These are phyloP conservation scores for Neocatenulostroma microsporum DNA, from an alignment of 2,329 filamentous ascomycete species.

Conservation along the genomic window DNA sequence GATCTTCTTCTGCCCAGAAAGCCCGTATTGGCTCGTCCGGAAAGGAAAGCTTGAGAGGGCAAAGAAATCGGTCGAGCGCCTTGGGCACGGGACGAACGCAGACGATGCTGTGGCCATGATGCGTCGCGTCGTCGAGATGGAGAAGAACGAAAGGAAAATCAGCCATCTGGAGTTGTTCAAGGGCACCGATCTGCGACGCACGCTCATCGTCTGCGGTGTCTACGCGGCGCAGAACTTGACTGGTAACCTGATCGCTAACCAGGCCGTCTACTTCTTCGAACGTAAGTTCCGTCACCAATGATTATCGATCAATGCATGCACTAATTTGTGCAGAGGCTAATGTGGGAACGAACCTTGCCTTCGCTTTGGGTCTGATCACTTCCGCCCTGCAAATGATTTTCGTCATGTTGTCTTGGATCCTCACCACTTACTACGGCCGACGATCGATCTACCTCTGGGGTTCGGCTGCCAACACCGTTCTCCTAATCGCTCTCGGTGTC, in stretches of 20 bases:
- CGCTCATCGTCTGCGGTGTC: slow-evolving; percentile 49
- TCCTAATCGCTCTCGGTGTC: slow-evolving; percentile 54
- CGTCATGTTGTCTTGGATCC: slow-evolving; percentile 60
- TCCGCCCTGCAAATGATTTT: slow-evolving; percentile 55
- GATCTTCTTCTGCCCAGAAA: slow-evolving; percentile 45
- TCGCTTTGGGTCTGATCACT: slow-evolving; percentile 57
- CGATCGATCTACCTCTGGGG: slow-evolving; percentile 59
- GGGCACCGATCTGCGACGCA: slow-evolving; percentile 48
- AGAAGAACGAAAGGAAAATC: slow-evolving; percentile 43
- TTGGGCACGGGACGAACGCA: slow-evolving; percentile 39
- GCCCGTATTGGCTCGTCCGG: slow-evolving; percentile 50
- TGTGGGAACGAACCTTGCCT: slow-evolving; percentile 47
- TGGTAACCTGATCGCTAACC: slow-evolving; percentile 56
- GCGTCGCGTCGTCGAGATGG: slow-evolving; percentile 50
- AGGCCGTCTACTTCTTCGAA: slow-evolving; percentile 55
- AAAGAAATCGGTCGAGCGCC: slow-evolving; percentile 41
- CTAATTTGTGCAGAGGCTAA: slow-evolving; percentile 48
- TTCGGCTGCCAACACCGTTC: slow-evolving; percentile 44
- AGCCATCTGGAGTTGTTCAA: slow-evolving; percentile 47
- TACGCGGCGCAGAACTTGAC: slow-evolving; percentile 56
- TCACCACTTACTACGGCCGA: slow-evolving; percentile 56
- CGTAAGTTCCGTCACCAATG: slow-evolving; percentile 33
- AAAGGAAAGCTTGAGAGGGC: slow-evolving; percentile 41
- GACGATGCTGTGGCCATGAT: slow-evolving; percentile 51
- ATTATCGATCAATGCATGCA: slow-evolving; percentile 8